phyloP scores from a whole-genome alignment of 1,284 basidiomycete species.

The Flammula alnicola region DNA sequence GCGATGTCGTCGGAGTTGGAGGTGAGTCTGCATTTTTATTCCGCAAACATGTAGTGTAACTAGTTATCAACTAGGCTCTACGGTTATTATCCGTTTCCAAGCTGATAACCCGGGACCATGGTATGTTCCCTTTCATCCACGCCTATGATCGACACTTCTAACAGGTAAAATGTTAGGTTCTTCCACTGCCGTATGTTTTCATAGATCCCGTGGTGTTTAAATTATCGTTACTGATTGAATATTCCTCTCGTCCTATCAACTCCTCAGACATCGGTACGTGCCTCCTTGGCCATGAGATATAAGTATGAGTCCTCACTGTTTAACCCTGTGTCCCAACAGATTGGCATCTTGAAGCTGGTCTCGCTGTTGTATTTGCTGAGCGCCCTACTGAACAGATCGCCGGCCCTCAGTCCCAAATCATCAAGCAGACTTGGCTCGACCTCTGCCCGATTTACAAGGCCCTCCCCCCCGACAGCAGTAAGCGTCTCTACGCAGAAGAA shows the following conservation, averaged over 20 bases:
- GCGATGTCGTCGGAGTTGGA: conserved; percentile 21
- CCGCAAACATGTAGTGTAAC: too few species aligned
- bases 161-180: conserved; percentile 32
- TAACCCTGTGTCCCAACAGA: too few species aligned
- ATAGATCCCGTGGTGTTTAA: neutral
- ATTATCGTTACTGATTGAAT: neutral
- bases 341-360: conserved; percentile 36
- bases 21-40: neutral
- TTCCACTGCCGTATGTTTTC: conserved; percentile 41
- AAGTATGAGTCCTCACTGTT: too few species aligned
- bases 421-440: conserved; percentile 34
- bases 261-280: conserved; percentile 16
- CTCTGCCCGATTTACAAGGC: conserved; percentile 40
- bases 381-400: conserved; percentile 31
- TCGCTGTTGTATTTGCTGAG: conserved; percentile 48
- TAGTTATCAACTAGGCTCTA: conserved; percentile 28
- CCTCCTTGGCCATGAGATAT: conserved; percentile 6
- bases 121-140: conserved; percentile 38
- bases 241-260: neutral
- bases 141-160: conserved; percentile 47
- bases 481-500: too few species aligned
- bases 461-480: conserved; percentile 29
- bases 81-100: conserved; percentile 43
- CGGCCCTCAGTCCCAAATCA: conserved; percentile 32
- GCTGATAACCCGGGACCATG: conserved; percentile 35